Conservation (phyloP, 441 rosid genomes). For the Corymbia calophylla region DNA sequence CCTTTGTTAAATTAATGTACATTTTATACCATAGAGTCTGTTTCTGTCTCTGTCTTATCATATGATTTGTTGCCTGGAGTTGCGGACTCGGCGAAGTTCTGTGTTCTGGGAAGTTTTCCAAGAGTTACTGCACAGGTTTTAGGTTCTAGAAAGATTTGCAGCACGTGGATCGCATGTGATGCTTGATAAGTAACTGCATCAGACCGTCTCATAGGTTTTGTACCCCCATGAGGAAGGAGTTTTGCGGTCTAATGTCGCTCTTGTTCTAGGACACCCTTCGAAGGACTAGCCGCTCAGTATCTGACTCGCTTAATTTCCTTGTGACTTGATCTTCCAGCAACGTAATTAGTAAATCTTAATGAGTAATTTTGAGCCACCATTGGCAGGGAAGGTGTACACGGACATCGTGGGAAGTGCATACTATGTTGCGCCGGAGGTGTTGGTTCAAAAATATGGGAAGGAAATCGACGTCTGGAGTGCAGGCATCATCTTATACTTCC, state of each 20-base stretch:
- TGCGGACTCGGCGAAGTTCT: not conserved
- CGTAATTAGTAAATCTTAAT: not conserved
- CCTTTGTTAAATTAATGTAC: not conserved
- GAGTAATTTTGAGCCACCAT: not conserved
- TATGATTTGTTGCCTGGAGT: not conserved
- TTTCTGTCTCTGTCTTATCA: not conserved
- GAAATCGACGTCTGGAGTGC: conserved; percentile 72
- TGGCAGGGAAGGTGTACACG: conserved; percentile 34
- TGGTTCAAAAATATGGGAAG: conserved; percentile 40
- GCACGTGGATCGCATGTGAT: not conserved
- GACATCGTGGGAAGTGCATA: conserved; percentile 54
- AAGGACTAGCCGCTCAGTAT: not conserved
- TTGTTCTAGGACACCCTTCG: not conserved
- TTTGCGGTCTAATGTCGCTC: not conserved
- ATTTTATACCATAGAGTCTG: not conserved
- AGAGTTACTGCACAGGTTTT: not conserved
- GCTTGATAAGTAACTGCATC: not conserved
- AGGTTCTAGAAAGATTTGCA: not conserved
- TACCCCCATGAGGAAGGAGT: not conserved
- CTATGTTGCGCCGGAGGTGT: conserved; percentile 64
- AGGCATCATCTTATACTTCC: conserved; percentile 62
- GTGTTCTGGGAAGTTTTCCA: not conserved
- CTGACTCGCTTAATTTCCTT: not conserved
- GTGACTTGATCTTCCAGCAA: not conserved
- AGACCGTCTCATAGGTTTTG: not conserved